phyloP scores from a whole-genome alignment of 176 grass and related monocot genomes.

The Aegilops longissima region DNA sequence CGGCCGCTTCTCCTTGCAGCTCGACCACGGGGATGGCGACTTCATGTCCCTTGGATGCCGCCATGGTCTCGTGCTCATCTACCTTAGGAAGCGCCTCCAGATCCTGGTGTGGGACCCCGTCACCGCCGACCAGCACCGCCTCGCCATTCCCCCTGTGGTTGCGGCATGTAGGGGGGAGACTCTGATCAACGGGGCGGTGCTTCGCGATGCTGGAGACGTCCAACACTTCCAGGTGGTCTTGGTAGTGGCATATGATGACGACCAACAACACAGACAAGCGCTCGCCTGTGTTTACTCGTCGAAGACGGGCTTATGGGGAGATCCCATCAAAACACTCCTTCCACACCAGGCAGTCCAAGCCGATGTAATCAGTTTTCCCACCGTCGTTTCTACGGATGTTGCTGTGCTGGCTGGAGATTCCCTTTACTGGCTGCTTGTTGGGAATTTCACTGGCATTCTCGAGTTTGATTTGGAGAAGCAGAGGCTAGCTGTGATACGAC shows the following conservation, averaged over 20 bases:
- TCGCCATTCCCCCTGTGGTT: neutral
- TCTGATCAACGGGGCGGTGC: neutral
- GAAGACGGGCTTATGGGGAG: neutral
- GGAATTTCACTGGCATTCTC: neutral
- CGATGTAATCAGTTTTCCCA: neutral
- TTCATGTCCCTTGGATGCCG: too few species aligned
- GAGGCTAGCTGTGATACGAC: neutral
- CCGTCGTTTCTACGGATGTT: neutral
- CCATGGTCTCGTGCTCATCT: too few species aligned
- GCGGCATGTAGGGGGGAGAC: neutral
- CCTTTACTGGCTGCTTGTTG: neutral
- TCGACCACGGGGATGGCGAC: too few species aligned
- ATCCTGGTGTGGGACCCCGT: neutral
- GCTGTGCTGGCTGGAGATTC: neutral
- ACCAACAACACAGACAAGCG: neutral
- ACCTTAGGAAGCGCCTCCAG: neutral
- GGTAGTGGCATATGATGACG: neutral
- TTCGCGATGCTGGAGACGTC: neutral
- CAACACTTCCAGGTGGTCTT: neutral
- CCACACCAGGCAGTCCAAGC: neutral
- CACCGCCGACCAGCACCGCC: neutral
- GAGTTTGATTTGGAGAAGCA: neutral
- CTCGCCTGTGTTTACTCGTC: neutral
- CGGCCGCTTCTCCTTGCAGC: too few species aligned
- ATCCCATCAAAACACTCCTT: neutral